Conservation (phyloP, 2,329 filamentous ascomycete genomes). For the Cladosporium oxysporum region DNA sequence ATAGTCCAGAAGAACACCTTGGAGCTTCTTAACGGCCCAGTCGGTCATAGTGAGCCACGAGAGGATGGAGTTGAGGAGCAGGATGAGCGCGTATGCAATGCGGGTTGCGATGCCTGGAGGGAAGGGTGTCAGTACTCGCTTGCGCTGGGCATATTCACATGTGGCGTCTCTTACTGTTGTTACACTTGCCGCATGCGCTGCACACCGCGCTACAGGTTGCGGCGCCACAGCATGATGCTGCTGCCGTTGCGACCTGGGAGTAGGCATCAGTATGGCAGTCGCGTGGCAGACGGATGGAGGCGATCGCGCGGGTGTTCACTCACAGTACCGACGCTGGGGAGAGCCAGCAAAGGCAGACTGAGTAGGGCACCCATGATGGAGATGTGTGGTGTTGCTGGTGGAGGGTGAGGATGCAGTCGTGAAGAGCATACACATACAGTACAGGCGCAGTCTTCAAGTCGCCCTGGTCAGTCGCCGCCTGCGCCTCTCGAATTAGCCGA, state of each 20-base stretch:
- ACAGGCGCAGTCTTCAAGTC: background rate
- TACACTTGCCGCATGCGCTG: conserved; percentile 93
- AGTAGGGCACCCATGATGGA: conserved; percentile 81
- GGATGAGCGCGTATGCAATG: conserved; percentile 80
- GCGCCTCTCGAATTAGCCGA: background rate
- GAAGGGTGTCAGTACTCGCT: conserved; percentile 1
- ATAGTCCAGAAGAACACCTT: conserved; percentile 90
- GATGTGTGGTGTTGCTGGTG: background rate
- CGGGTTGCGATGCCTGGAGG: conserved; percentile 76
- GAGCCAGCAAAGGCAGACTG: conserved; percentile 82
- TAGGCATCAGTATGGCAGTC: conserved; percentile 20
- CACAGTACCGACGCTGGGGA: conserved; percentile 86
- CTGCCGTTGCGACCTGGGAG: conserved; percentile 70
- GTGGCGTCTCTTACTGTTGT: conserved; percentile 60
- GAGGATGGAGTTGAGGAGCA: conserved; percentile 93
- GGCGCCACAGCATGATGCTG: conserved; percentile 90
- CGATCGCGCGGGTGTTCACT: conserved; percentile 38
- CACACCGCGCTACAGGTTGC: conserved; percentile 96
- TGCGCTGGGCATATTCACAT: background rate
- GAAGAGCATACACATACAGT: background rate
- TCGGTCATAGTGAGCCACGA: conserved; percentile 99
- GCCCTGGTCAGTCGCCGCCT: background rate
- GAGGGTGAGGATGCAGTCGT: background rate
- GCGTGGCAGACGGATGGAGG: background rate
- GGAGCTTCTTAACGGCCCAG: conserved; percentile 95